Conservation (phyloP, 768 basidiomycete species). For the Suillus lakei region DNA sequence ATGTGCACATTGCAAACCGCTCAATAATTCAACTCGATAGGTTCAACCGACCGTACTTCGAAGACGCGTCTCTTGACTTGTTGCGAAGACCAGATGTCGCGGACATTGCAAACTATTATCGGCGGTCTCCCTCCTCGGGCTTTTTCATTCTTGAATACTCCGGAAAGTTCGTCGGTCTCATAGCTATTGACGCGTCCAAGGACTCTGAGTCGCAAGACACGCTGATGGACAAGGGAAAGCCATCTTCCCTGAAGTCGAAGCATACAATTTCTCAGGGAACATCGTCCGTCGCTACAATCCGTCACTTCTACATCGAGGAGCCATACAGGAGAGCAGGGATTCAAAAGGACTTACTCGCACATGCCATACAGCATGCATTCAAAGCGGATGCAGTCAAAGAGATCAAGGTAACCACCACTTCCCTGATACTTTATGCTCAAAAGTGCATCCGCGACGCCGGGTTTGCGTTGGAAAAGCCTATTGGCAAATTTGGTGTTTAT, state of each 20-base stretch:
- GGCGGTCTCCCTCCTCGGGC: conserved; percentile 63
- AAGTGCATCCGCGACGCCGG: conserved; percentile 49
- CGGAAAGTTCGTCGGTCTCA: conserved; percentile 62
- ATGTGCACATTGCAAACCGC: not conserved
- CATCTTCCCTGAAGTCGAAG: conserved; percentile 17
- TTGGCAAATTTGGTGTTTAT: conserved; percentile 55
- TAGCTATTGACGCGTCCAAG: conserved; percentile 68
- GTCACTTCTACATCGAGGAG: conserved; percentile 78
- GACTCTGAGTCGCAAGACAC: conserved; percentile 39
- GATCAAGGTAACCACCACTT: conserved; percentile 52
- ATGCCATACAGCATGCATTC: conserved; percentile 66
- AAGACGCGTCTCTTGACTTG: conserved; percentile 52
- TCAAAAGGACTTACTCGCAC: conserved; percentile 68
- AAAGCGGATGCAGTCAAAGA: conserved; percentile 45
- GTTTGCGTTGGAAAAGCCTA: conserved; percentile 51
- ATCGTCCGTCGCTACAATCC: conserved; percentile 63
- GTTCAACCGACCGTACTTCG: conserved; percentile 73
- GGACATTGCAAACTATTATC: conserved; percentile 59
- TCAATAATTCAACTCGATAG: conserved; percentile 40
- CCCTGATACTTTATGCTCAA: conserved; percentile 57
- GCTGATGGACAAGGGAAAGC: conserved; percentile 25
- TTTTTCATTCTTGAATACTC: conserved; percentile 72
- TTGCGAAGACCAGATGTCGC: conserved; percentile 62
- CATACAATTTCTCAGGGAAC: conserved; percentile 36
- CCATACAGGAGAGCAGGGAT: conserved; percentile 58